Base-by-base conservation (phyloP, 768 basidiomycete genomes). In the Collybia sordida region DNA sequence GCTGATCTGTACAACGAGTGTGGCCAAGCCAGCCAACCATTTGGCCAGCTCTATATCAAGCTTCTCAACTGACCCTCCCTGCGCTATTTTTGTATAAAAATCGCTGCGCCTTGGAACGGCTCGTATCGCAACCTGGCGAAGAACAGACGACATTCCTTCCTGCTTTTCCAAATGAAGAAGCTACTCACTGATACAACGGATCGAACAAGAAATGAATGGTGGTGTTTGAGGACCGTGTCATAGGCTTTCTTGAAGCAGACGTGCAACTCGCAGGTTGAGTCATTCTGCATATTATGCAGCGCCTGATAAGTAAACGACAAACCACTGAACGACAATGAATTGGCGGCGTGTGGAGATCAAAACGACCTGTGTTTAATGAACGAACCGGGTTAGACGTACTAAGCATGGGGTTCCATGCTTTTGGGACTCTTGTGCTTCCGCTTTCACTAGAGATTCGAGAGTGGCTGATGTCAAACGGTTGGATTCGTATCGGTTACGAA, bases 191-290 rank as follows among this genome's bases (percentile, higher is more conserved):
- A 70, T 23, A 86, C 81, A 49, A 87, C 65, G 18, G 84, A 80
- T 19, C 86, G 82, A 52, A 89, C 74, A 55, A 88, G 24, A 62
- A 86, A 86, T 0, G 79, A 72, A 61, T 87, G 85, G 64, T 88
- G 85, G 51, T 82, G 83, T 45, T 66, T 70, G 43, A 90, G 72
- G 15, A 87, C 81, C 46, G 75, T 73, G 53, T 90, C 86, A 62
- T 88, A 90, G 3, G 88, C 77, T 36, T 79, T 72, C 64, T 77
- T 80, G 72, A 90, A 90, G 64, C 88, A 88, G 50, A 77, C 72
- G 56, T 83, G 78, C 39, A 88, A 69, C 53, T 86, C 83, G 1
- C 74, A 60, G 21, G 58, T 59, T 15, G 64, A 66, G 57, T 88
- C 81, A 4, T 64, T 64, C 55, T 85, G 86, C 73, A 83, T 80